Base-by-base conservation (phyloP, 2,329 filamentous ascomycete species). In the Exophiala aquamarina region DNA sequence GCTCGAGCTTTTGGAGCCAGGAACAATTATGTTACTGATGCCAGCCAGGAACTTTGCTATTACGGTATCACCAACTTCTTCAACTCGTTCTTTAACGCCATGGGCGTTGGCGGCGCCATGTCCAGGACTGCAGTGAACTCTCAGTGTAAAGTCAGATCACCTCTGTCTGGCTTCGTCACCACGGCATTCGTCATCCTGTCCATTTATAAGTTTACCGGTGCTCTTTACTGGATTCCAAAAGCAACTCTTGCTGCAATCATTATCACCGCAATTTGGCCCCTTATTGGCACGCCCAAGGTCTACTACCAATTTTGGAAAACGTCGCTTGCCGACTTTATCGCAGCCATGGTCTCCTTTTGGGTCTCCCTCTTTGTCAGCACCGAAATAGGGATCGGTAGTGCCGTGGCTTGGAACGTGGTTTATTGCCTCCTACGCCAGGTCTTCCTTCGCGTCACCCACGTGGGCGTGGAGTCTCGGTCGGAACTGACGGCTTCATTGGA, bases 181-280 rank as follows among this genome's bases (percentile, higher is more conserved):
- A 76, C 80, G 2, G 79, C 73, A 3, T 78, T 83, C 38, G 79
- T 86, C 14, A 66, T 86, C 6, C 63, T 85, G 1, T 80, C 76
- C 15, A 76, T 86, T 19, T 85, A 81, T 59, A 74, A 81, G 49
- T 74, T 85, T 29, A 77, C 77, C 0, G 77, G 76, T 0, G 76
- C 78, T 0, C 70, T 86, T 0, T 84, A 81, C 65, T 86, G 81
- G 79, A 81, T 86, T n/a, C 82, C 83, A 1, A 83, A 83, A 56
- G 74, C 82, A 0, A 83, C 79, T 0, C 70, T 86, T 1, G 76
- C 82, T 1, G 82, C 81, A 2, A 83, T 86, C 50, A 84, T 86
- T 53, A 83, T 85, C 55, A 81, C 78, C 49, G 82, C 82, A 4
- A 80, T 85, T 0, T 78, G 78, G 65, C 79, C 81, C 31, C 70